These are phyloP conservation scores for Trematosphaeria pertusa DNA, from an alignment of 2,329 filamentous ascomycete genomes.

Conservation along the genomic window DNA sequence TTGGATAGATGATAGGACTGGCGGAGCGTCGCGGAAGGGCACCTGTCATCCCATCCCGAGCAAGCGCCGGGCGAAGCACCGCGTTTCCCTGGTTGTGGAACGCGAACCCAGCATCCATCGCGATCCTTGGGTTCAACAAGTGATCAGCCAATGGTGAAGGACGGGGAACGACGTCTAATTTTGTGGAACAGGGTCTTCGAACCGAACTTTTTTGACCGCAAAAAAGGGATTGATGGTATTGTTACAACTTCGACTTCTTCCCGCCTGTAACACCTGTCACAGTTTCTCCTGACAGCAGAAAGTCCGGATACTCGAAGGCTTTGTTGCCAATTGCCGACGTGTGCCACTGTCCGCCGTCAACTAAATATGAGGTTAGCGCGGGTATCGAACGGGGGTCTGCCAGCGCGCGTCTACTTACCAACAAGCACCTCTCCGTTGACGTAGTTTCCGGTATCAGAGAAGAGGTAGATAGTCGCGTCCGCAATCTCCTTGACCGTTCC, in stretches of 20 bases:
- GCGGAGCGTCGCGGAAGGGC: no score
- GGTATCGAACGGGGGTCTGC: neutral
- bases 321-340: slow-evolving; percentile 46
- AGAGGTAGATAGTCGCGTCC: slow-evolving; percentile 88
- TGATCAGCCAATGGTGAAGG: no score
- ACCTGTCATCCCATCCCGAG: no score
- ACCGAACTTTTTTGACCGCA: no score
- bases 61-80: no score
- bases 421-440: slow-evolving; percentile 84
- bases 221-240: neutral
- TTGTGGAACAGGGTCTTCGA: no score
- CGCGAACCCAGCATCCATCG: no score
- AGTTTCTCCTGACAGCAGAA: slow-evolving; percentile 60
- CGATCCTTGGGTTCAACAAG: no score
- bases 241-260: slow-evolving; percentile 63
- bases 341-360: slow-evolving; percentile 63
- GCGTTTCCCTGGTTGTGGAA: no score
- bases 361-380: slow-evolving; percentile 38
- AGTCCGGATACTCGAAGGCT: slow-evolving; percentile 63
- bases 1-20: no score
- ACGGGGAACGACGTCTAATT: no score
- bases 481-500: slow-evolving; percentile 87
- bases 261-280: slow-evolving; percentile 66
- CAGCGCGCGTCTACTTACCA: slow-evolving; percentile 58
- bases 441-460: slow-evolving; percentile 84